Percentiles rank a stretch among this genome's conserved stretches.
These are phyloP conservation scores for Albifimbria verrucaria DNA, from an alignment of 2,329 filamentous ascomycete genomes.

Conservation along the genomic window DNA sequence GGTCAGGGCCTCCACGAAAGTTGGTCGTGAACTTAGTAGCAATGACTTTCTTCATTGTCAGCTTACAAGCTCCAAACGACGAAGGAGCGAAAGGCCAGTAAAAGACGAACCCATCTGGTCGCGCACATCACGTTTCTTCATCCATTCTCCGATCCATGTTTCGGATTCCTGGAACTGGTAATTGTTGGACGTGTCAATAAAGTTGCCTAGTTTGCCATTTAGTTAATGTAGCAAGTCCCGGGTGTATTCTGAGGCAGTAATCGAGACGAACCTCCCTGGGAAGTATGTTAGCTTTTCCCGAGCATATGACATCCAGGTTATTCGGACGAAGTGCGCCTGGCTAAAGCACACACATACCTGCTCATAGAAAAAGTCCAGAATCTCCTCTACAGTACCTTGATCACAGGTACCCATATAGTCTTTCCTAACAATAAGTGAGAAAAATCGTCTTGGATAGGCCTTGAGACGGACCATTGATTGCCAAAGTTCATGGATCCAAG, in stretches of 20 bases:
- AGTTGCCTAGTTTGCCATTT: conserved; percentile 56
- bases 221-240: not conserved
- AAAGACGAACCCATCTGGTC: conserved; percentile 55
- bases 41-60: conserved; percentile 47
- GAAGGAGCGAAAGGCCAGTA: too few species aligned
- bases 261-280: conserved; percentile 20
- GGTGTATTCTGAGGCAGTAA: not conserved
- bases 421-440: conserved; percentile 33
- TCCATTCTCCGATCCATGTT: conserved; percentile 68
- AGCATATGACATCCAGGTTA: not conserved
- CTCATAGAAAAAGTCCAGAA: conserved; percentile 64
- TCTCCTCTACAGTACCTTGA: conserved; percentile 57
- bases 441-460: not conserved
- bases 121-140: conserved; percentile 59
- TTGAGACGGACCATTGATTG: conserved; percentile 39
- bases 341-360: conserved; percentile 33
- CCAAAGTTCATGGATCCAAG: conserved; percentile 67
- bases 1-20: conserved; percentile 42
- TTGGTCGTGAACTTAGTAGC: conserved; percentile 67
- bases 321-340: not conserved
- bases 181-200: conserved; percentile 69
- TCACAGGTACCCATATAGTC: conserved; percentile 61
- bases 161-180: conserved; percentile 65
- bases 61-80: too few species aligned
- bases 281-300: conserved; percentile 10